Conservation (phyloP, 2,329 filamentous ascomycete genomes). For the Ascochyta clinopodiicola region DNA sequence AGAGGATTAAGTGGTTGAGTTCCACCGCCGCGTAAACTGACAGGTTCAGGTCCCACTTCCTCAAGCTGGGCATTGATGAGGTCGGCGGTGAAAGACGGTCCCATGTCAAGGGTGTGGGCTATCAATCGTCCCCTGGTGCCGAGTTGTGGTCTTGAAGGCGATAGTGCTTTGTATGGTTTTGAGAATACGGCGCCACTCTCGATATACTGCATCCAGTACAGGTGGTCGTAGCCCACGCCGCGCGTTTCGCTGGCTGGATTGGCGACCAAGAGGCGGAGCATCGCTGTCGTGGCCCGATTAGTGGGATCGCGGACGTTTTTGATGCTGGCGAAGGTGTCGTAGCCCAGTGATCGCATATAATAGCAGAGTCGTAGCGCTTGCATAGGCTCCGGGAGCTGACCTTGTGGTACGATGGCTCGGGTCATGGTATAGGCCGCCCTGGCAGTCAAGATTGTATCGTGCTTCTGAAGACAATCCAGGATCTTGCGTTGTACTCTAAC, state of each 20-base stretch:
- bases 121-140: neutral
- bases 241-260: constrained; percentile 8
- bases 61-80: neutral
- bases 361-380: constrained; percentile 39
- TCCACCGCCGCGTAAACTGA: neutral
- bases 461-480: constrained; percentile 16
- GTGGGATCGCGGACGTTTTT: neutral
- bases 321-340: constrained; percentile 29
- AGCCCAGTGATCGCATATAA: constrained; percentile 39
- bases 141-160: neutral
- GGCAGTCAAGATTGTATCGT: constrained; percentile 23
- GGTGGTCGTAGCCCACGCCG: neutral
- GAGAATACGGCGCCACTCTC: neutral
- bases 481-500: constrained; percentile 25
- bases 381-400: neutral
- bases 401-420: constrained; percentile 9
- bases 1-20: neutral
- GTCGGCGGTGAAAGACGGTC: neutral
- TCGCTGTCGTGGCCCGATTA: neutral
- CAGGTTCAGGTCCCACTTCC: neutral
- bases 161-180: neutral
- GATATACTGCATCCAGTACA: constrained; percentile 33
- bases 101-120: neutral
- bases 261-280: constrained; percentile 22
- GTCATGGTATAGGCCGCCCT: constrained; percentile 25